These are phyloP conservation scores for Kwoniella heveanensis DNA, from an alignment of 768 basidiomycete genomes.

Conservation along the genomic window DNA sequence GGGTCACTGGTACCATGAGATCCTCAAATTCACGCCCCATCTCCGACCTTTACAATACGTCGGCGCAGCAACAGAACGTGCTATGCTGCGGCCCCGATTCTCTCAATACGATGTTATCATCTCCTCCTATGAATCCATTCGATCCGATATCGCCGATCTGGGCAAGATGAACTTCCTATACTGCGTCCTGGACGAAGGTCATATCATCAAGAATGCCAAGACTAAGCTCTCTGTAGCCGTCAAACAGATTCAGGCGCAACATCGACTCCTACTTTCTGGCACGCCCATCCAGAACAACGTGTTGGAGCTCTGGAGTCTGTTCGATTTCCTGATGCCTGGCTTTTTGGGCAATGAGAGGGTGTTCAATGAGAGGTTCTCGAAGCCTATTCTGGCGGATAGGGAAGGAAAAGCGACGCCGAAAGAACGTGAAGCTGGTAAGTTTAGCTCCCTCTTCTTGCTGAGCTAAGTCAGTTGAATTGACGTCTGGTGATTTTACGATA, in stretches of 20 bases:
- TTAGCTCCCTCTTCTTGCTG: conserved; percentile 21
- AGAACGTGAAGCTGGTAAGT: conserved; percentile 86
- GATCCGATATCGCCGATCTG: conserved; percentile 83
- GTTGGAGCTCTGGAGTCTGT: conserved; percentile 94
- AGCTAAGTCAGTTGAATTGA: not conserved
- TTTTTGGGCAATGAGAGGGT: conserved; percentile 93
- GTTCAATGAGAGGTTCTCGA: conserved; percentile 94
- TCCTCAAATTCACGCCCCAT: conserved; percentile 84
- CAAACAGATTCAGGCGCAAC: conserved; percentile 83
- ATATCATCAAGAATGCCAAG: conserved; percentile 98
- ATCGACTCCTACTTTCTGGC: conserved; percentile 91
- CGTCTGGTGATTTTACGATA: conserved; percentile 53
- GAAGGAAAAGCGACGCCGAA: conserved; percentile 84
- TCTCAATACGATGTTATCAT: conserved; percentile 83
- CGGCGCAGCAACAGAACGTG: conserved; percentile 80
- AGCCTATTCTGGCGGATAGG: conserved; percentile 89
- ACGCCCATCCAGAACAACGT: conserved; percentile 99
- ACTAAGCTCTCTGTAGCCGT: conserved; percentile 97
- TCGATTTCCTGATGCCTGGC: conserved; percentile 99
- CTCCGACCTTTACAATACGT: conserved; percentile 84
- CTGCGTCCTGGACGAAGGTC: conserved; percentile 96
- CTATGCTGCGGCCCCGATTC: conserved; percentile 67
- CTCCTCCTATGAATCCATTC: conserved; percentile 95
- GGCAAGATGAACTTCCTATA: conserved; percentile 83
- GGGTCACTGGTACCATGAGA: conserved; percentile 99